Evolutionary conservation across 257 asterid genomes (phyloP).

Genomic region (Solanum raphanifolium): DNA sequence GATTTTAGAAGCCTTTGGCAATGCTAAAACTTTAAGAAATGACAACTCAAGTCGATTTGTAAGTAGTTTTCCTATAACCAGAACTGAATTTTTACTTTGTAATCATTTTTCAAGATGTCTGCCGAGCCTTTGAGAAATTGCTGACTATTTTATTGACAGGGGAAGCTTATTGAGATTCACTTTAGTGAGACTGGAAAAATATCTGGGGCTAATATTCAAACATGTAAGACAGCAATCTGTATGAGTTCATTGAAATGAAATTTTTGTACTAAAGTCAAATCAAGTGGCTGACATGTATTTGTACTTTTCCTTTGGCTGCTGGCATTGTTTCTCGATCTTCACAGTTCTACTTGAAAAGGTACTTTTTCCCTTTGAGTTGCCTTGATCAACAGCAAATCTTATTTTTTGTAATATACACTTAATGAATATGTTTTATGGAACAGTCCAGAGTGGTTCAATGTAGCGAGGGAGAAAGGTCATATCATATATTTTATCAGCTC

Average conservation of each 20-base stretch:
- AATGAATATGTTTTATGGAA: constrained; percentile 15
- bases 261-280: not conserved
- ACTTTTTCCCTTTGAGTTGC: constrained; percentile 12
- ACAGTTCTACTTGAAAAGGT: constrained; percentile 98
- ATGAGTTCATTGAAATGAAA: constrained; percentile 7
- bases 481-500: constrained; percentile 94
- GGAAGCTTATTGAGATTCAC: constrained; percentile 96
- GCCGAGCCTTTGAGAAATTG: not conserved
- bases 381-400: not conserved
- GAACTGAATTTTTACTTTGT: not conserved
- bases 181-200: constrained; percentile 97
- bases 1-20: constrained; percentile 95
- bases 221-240: constrained; percentile 54
- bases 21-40: constrained; percentile 94
- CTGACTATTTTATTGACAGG: constrained; percentile 36
- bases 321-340: constrained; percentile 12
- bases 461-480: constrained; percentile 94
- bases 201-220: constrained; percentile 93
- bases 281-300: constrained; percentile 13
- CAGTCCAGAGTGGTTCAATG: constrained; percentile 99
- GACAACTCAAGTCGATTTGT: constrained; percentile 99
- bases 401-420: constrained; percentile 2
- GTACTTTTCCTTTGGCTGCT: constrained; percentile 19
- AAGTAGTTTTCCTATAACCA: constrained; percentile 27
- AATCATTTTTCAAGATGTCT: not conserved